Evolutionary conservation across 192 early-diverging fungal genomes (phyloP).

Genomic region (Backusella macrospora): DNA sequence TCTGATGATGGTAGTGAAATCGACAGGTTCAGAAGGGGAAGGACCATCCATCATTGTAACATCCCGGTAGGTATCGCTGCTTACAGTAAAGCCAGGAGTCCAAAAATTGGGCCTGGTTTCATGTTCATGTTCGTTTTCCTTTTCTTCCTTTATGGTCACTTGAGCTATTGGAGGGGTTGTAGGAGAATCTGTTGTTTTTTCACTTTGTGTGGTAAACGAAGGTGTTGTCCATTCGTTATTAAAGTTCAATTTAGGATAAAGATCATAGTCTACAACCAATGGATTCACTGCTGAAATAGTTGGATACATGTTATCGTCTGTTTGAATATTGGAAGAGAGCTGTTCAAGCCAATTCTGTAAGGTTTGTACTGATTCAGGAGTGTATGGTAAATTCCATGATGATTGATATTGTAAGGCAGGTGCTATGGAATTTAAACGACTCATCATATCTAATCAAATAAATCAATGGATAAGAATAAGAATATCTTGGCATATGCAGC

Average conservation of each 20-base stretch:
- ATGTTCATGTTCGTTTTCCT: neutral
- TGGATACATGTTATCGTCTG: conserved; percentile 23
- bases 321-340: conserved; percentile 31
- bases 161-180: neutral
- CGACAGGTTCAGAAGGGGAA: conserved; percentile 17
- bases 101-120: neutral
- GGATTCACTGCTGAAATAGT: neutral
- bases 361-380: conserved; percentile 13
- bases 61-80: neutral
- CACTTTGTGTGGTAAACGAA: conserved; percentile 2
- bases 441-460: conserved; percentile 29
- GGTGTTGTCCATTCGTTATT: neutral
- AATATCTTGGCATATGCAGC: neutral
- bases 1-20: neutral
- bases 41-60: neutral
- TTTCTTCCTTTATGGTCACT: neutral
- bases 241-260: conserved; percentile 1
- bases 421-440: conserved; percentile 23
- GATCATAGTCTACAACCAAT: neutral
- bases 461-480: neutral
- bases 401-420: conserved; percentile 5
- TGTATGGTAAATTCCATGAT: conserved; percentile 2
- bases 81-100: neutral
- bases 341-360: conserved; percentile 36
- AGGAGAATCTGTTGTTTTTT: conserved; percentile 1